These are phyloP conservation scores for Bauhinia variegata DNA, from an alignment of 306 rosid genomes.

Conservation along the genomic window DNA sequence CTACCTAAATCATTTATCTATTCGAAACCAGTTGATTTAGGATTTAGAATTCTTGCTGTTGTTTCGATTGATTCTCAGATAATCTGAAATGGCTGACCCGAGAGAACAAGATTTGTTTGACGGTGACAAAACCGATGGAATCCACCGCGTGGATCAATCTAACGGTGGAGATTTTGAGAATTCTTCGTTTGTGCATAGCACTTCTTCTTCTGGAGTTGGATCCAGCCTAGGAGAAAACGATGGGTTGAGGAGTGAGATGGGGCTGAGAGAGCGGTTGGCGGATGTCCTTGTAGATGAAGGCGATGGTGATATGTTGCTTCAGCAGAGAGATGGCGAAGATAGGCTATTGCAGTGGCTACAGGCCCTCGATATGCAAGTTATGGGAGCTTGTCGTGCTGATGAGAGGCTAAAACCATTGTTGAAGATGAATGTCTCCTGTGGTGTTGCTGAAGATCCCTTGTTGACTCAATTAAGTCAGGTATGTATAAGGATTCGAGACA, in stretches of 20 bases:
- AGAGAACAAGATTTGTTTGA: conserved; percentile 51
- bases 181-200: conserved; percentile 44
- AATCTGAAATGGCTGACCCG: conserved; percentile 51
- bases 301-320: conserved; percentile 88
- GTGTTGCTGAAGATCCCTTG: conserved; percentile 85
- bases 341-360: conserved; percentile 77
- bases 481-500: not conserved
- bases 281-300: conserved; percentile 71
- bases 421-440: conserved; percentile 71
- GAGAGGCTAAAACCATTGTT: conserved; percentile 89
- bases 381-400: conserved; percentile 93
- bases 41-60: conserved; percentile 4
- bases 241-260: conserved; percentile 56
- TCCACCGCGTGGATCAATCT: conserved; percentile 43
- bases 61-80: not conserved
- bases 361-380: conserved; percentile 89
- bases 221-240: conserved; percentile 40
- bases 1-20: conserved; percentile 21
- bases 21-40: conserved; percentile 27
- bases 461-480: conserved; percentile 92
- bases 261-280: conserved; percentile 75
- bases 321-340: conserved; percentile 69
- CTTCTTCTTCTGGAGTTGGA: conserved; percentile 40
- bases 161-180: conserved; percentile 52
- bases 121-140: conserved; percentile 30